phyloP scores from a whole-genome alignment of 228 moss, liverwort and hornwort species.

The Sphagnum fallax region DNA sequence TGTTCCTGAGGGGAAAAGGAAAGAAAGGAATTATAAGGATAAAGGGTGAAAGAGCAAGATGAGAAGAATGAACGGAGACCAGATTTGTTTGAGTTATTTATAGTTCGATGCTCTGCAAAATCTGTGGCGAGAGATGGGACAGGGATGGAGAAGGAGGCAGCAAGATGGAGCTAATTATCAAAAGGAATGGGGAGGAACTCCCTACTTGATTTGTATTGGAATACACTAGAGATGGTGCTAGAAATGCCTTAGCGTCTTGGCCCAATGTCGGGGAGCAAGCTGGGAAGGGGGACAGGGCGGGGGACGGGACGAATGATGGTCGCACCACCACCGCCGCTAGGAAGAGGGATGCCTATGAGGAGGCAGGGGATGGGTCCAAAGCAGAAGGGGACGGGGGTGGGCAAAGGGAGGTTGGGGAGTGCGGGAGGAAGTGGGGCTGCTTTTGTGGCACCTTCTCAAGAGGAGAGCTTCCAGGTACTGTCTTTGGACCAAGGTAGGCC shows the following conservation, averaged over 20 bases:
- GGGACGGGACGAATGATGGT: slow-evolving; percentile 46
- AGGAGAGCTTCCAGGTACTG: slow-evolving; percentile 79
- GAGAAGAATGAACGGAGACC: too few species aligned
- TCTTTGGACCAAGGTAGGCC: slow-evolving; percentile 36
- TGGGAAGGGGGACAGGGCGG: slow-evolving; percentile 54
- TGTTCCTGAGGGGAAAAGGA: too few species aligned
- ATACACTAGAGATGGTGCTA: too few species aligned
- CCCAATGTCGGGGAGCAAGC: slow-evolving; percentile 56
- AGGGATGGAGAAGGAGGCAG: too few species aligned
- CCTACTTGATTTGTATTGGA: too few species aligned
- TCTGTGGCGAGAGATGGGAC: too few species aligned
- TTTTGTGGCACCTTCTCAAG: slow-evolving; percentile 19
- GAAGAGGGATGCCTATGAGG: slow-evolving; percentile 47
- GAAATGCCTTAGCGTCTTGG: background rate
- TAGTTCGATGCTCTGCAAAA: too few species aligned
- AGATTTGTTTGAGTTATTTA: too few species aligned
- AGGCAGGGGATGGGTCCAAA: slow-evolving; percentile 29
- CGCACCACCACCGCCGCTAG: slow-evolving; percentile 50
- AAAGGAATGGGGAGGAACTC: too few species aligned
- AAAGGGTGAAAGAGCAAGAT: too few species aligned
- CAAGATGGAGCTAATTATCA: too few species aligned
- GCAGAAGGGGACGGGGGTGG: slow-evolving; percentile 21
- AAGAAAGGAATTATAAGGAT: too few species aligned
- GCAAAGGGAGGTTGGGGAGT: slow-evolving; percentile 22
- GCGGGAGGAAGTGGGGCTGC: slow-evolving; percentile 3